Percentiles rank a stretch among this genome's conserved stretches.
These are phyloP conservation scores for Mycena metata DNA, from an alignment of 768 basidiomycete species.

Conservation along the genomic window DNA sequence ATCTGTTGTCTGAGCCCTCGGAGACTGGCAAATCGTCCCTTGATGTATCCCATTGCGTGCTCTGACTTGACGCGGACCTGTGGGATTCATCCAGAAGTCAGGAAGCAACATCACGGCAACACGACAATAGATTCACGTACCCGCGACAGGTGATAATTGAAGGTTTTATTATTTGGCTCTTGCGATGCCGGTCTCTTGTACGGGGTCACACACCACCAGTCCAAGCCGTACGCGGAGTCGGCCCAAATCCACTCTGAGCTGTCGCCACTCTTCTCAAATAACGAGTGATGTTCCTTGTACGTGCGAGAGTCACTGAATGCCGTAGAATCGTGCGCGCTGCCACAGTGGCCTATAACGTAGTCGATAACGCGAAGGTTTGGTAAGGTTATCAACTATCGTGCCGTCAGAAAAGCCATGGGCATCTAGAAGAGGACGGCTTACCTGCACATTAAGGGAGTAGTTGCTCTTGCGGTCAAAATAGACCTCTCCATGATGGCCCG, in stretches of 20 bases:
- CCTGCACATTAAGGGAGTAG: constrained; percentile 35
- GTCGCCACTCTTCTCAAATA: constrained; percentile 31
- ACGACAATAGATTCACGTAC: constrained; percentile 26
- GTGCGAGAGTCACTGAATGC: constrained; percentile 39
- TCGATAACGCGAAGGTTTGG: constrained; percentile 47
- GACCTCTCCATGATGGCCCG: constrained; percentile 49
- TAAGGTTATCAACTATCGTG: constrained; percentile 43
- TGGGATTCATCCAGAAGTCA: too few species aligned
- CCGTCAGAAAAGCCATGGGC: constrained; percentile 33
- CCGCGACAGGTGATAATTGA: too few species aligned
- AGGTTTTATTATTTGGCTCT: constrained; percentile 41
- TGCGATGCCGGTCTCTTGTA: constrained; percentile 39
- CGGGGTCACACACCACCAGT: too few species aligned
- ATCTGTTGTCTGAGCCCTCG: too few species aligned
- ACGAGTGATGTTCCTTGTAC: constrained; percentile 27
- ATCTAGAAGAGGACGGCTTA: too few species aligned
- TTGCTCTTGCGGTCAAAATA: constrained; percentile 42
- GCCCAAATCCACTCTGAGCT: constrained; percentile 49
- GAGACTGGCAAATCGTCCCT: constrained; percentile 45
- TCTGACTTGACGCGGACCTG: constrained; percentile 47
- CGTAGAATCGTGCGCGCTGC: constrained; percentile 47
- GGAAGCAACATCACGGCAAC: background rate
- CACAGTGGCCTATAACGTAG: constrained; percentile 44
- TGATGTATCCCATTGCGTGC: constrained; percentile 43
- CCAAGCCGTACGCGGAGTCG: too few species aligned